Evolutionary conservation across 2,329 filamentous ascomycete genomes (phyloP).

Genomic region (Hymenoscyphus occultus): DNA sequence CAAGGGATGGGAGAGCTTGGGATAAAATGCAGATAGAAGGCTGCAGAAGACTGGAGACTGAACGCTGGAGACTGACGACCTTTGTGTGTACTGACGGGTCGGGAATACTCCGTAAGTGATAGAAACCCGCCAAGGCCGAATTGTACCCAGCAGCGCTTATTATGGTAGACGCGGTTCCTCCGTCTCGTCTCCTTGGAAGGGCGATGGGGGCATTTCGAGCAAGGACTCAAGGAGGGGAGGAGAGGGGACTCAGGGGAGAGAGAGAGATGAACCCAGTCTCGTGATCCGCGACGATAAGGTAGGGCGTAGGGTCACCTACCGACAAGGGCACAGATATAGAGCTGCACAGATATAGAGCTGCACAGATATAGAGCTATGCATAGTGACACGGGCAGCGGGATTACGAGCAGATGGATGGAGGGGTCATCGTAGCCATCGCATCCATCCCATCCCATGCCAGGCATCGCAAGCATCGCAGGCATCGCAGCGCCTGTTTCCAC

Average conservation of each 20-base stretch:
- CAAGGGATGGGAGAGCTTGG: not conserved
- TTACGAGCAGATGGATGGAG: not conserved
- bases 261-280: not conserved
- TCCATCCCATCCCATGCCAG: too few species aligned
- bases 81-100: not conserved
- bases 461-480: too few species aligned
- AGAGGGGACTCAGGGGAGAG: not conserved
- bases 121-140: not conserved
- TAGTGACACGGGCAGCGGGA: not conserved
- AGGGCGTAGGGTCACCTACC: too few species aligned
- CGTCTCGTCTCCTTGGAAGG: too few species aligned
- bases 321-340: too few species aligned
- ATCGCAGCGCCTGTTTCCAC: not conserved
- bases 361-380: too few species aligned
- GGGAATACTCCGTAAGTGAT: not conserved
- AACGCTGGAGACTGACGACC: too few species aligned
- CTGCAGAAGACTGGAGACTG: not conserved
- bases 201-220: not conserved
- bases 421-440: not conserved
- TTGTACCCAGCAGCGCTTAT: not conserved
- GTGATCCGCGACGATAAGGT: too few species aligned
- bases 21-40: not conserved
- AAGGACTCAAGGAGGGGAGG: not conserved
- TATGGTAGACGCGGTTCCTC: not conserved
- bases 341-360: too few species aligned